Percentiles rank a stretch among this genome's conserved stretches.
phyloP scores from a whole-genome alignment of 306 rosid genomes.

The Alnus rubra region DNA sequence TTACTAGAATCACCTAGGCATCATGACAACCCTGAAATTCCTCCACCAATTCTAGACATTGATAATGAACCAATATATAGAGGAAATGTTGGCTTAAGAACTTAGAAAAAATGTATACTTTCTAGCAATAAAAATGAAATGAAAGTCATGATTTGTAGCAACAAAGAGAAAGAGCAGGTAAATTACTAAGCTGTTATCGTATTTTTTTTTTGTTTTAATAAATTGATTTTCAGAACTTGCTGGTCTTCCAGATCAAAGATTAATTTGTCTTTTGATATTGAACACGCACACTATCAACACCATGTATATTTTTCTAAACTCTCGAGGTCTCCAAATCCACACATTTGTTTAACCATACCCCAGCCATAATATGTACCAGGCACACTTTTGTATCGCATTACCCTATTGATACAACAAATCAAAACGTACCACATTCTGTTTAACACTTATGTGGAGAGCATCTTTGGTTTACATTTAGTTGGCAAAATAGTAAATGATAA shows the following conservation, averaged over 20 bases:
- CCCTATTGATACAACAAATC: neutral
- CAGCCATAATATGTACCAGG: neutral
- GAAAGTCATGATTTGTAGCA: too few species aligned
- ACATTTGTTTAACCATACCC: neutral
- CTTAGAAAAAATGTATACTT: too few species aligned
- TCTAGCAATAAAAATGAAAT: too few species aligned
- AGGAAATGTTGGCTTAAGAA: too few species aligned
- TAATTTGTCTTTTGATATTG: neutral
- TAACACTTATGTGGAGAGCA: neutral
- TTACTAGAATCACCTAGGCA: neutral
- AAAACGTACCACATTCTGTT: neutral
- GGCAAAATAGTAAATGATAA: neutral
- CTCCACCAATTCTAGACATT: neutral
- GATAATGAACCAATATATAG: neutral
- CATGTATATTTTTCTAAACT: neutral
- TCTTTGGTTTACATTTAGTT: constrained; percentile 4
- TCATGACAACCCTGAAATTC: neutral
- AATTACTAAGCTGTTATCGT: too few species aligned
- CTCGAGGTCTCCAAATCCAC: neutral
- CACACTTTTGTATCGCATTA: neutral
- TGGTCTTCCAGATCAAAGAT: neutral
- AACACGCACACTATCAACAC: neutral
- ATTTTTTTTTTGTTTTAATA: too few species aligned
- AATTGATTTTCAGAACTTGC: neutral
- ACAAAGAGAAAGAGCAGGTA: too few species aligned